These are phyloP conservation scores for Colletotrichum plurivorum DNA, from an alignment of 2,329 filamentous ascomycete species.

Conservation along the genomic window DNA sequence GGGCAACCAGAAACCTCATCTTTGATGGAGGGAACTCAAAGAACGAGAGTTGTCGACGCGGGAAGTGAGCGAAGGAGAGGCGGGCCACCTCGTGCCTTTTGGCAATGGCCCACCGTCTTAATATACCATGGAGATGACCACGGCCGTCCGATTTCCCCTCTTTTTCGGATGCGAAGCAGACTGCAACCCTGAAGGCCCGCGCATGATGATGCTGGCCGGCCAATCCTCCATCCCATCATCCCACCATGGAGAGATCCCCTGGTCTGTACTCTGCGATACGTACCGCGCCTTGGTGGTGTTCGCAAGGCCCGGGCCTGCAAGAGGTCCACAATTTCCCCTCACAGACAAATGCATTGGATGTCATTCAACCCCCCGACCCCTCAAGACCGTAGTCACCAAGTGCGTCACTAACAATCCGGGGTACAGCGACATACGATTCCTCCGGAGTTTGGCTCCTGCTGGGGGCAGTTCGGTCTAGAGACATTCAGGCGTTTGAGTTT, in stretches of 20 bases:
- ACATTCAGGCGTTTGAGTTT: too few relatives aligned
- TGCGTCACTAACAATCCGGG: background rate
- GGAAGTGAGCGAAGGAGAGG: background rate
- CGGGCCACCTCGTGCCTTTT: background rate
- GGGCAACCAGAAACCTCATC: conserved; percentile 11
- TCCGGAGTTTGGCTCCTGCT: background rate
- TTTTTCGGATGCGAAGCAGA: conserved; percentile 16
- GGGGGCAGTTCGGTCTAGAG: too few relatives aligned
- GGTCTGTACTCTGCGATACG: conserved; percentile 13
- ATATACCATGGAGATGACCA: conserved; percentile 10
- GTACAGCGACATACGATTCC: background rate
- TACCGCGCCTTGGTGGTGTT: too few relatives aligned
- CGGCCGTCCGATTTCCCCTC: conserved; percentile 16
- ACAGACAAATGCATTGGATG: background rate
- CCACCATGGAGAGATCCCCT: conserved; percentile 1
- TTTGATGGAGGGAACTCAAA: background rate
- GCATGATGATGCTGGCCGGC: background rate
- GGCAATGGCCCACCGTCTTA: conserved; percentile 8
- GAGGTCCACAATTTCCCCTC: conserved; percentile 35
- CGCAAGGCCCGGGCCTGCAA: conserved; percentile 5
- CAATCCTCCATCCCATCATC: conserved; percentile 14
- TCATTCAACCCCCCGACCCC: background rate
- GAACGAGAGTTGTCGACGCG: background rate
- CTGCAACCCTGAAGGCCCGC: conserved; percentile 4
- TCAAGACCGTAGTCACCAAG: background rate